Percentiles rank a stretch among this genome's conserved stretches.
Conservation (phyloP, 306 rosid genomes). For the Oemleria cerasiformis region DNA sequence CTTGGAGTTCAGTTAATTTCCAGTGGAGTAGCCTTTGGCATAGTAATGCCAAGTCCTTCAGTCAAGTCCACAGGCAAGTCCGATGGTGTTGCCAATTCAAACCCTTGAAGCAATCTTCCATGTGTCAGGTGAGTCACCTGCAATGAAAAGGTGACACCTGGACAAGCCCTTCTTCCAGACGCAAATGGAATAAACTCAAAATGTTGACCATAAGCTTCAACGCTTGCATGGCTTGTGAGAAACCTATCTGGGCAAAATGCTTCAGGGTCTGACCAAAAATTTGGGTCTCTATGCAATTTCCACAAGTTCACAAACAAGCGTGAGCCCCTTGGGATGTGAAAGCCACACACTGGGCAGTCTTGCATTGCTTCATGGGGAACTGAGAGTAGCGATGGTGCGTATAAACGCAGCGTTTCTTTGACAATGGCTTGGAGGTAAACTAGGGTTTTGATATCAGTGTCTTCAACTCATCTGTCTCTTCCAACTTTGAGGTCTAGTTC, state of each 20-base stretch:
- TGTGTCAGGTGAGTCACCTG: conserved; percentile 39
- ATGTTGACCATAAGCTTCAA: conserved; percentile 36
- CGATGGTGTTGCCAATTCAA: conserved; percentile 29
- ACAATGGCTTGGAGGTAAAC: conserved; percentile 48
- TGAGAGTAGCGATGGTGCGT: conserved; percentile 49
- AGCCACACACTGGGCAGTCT: conserved; percentile 39
- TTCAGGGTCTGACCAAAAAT: conserved; percentile 42
- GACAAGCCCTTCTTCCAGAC: conserved; percentile 52
- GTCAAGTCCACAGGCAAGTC: conserved; percentile 41
- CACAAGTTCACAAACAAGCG: conserved; percentile 50
- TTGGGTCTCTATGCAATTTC: conserved; percentile 59
- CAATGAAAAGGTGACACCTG: conserved; percentile 43
- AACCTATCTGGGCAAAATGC: conserved; percentile 53
- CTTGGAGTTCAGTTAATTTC: conserved; percentile 36
- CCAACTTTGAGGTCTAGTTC: conserved; percentile 46
- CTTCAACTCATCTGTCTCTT: conserved; percentile 41
- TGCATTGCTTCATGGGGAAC: conserved; percentile 56
- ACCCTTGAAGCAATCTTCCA: conserved; percentile 53
- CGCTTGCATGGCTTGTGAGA: conserved; percentile 21
- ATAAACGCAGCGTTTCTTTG: conserved; percentile 49
- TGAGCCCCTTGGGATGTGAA: conserved; percentile 40
- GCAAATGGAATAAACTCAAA: conserved; percentile 59
- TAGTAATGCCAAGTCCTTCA: conserved; percentile 45
- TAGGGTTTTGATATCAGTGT: conserved; percentile 33
- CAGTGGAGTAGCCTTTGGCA: conserved; percentile 44